Evolutionary conservation across 495 filamentous ascomycete species (phyloP).

Genomic region (Aspergillus incahuasiensis): DNA sequence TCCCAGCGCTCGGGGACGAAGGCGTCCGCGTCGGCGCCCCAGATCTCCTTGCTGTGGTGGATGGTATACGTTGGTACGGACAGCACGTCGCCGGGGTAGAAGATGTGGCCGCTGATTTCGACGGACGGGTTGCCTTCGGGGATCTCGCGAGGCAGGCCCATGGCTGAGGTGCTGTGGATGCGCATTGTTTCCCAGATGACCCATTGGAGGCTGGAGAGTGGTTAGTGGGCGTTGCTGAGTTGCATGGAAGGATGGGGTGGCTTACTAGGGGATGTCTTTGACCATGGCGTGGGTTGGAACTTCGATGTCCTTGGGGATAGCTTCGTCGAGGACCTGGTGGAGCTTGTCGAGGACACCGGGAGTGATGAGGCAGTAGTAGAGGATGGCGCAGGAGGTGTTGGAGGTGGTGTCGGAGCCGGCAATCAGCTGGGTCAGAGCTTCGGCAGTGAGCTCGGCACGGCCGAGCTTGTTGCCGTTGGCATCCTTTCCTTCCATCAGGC

Average conservation of each 20-base stretch:
- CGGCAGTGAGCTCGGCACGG: constrained; percentile 76
- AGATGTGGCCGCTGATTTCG: constrained; percentile 54
- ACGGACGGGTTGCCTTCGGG: constrained; percentile 56
- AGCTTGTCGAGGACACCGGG: constrained; percentile 68
- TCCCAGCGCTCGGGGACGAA: constrained; percentile 84
- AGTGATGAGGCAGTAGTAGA: constrained; percentile 69
- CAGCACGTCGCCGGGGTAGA: constrained; percentile 70
- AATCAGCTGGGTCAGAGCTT: constrained; percentile 86
- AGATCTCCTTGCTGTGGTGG: constrained; percentile 76
- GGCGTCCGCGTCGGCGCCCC: constrained; percentile 70
- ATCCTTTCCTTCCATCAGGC: constrained; percentile 84
- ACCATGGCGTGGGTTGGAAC: constrained; percentile 70
- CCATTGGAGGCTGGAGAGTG: constrained; percentile 48
- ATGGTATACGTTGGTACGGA: constrained; percentile 85
- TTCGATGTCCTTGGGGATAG: constrained; percentile 53
- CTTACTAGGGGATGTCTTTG: constrained; percentile 68
- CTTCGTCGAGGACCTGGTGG: constrained; percentile 66
- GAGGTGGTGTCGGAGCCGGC: constrained; percentile 87
- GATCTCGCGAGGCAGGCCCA: constrained; percentile 81
- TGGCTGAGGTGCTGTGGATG: constrained; percentile 81
- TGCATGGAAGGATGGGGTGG: not conserved
- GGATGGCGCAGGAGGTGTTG: constrained; percentile 82
- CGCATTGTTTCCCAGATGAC: constrained; percentile 89
- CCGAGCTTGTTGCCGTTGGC: constrained; percentile 68
- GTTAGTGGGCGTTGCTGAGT: not conserved